phyloP scores from a whole-genome alignment of 768 basidiomycete species.

The Strobilomyces echinocephalus region DNA sequence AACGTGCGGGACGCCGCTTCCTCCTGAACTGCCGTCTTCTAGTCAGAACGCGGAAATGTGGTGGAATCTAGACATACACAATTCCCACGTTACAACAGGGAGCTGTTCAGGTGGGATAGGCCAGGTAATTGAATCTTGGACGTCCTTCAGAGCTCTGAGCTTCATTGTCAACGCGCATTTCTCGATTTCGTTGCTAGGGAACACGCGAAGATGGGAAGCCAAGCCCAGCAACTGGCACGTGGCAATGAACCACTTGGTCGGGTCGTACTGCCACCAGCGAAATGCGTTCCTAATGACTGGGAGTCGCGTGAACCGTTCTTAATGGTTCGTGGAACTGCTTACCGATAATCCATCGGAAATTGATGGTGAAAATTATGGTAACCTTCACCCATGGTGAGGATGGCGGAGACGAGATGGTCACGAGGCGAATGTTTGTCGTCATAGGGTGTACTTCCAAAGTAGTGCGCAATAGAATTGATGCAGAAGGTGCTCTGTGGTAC shows the following conservation, averaged over 20 bases:
- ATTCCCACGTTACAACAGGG: slow-evolving; percentile 78
- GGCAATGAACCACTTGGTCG: slow-evolving; percentile 79
- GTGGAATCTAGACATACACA: slow-evolving; percentile 45
- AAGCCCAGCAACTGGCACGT: slow-evolving; percentile 56
- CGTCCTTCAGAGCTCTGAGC: slow-evolving; percentile 62
- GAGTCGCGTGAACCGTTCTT: slow-evolving; percentile 4
- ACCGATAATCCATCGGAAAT: slow-evolving; percentile 69
- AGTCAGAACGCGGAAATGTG: background rate
- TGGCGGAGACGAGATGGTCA: slow-evolving; percentile 75
- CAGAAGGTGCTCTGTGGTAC: slow-evolving; percentile 68
- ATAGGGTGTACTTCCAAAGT: slow-evolving; percentile 75
- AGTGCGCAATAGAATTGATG: slow-evolving; percentile 86
- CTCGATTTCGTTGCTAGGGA: slow-evolving; percentile 84
- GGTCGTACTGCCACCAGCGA: slow-evolving; percentile 68
- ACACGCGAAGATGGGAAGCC: slow-evolving; percentile 76
- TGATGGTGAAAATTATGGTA: slow-evolving; percentile 82
- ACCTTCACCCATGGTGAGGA: slow-evolving; percentile 71
- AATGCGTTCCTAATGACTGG: slow-evolving; percentile 54
- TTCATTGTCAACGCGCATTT: slow-evolving; percentile 83
- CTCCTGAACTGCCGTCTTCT: slow-evolving; percentile 47
- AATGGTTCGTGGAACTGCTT: background rate
- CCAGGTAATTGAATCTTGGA: slow-evolving; percentile 64
- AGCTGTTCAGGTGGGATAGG: slow-evolving; percentile 53
- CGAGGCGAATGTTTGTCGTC: slow-evolving; percentile 76
- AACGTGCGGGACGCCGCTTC: slow-evolving; percentile 63